Base-by-base conservation (phyloP, 331 rosid species). In the Rhamnella rubrinervis region DNA sequence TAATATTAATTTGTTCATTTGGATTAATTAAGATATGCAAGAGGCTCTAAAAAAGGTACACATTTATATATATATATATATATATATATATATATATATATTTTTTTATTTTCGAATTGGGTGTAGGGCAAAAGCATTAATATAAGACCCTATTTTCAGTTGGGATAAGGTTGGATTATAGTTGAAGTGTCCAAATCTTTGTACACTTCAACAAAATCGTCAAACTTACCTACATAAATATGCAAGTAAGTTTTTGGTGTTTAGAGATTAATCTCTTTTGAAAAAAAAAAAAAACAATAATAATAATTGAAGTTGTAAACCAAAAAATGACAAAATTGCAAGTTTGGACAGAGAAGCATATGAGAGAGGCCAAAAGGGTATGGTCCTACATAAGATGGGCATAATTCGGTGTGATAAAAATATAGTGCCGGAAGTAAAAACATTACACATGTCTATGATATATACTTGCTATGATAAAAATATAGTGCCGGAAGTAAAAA, bases 171-270 rank as follows among this genome's bases (percentile, higher is more conserved):
- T 66, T 13, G 64, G 18, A 65, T 17, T 77, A 75, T 66, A 40
- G 90, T 77, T 85, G 72, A 41, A 79, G 79, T 71, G 87, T 85
- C 89, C 65, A 77, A 72, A 65, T 82, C 83, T 69, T 67, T 52
- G 64, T 67, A 66, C 66, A 12, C 55, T 1, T 63, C 31, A 40
- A 63, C 67, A 63, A 63, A 63, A 20, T 35, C 20, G 55, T 40
- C 55, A 28, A 41, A 44, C 35, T 31, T 31, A 31, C 5, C 35
- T 31, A 31, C 35, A 3, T 31, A 31, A 31, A 31, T 31, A 31
- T 31, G 35, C 35, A 31, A 31, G 38, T 40, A 20, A 40, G 51
- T 62, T 39, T 57, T 26, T 19, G 17, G 26, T 47, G 38, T 4
- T 39, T 38, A n/a, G 66, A 6, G n/a, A 47, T 62, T 26, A 38